These are phyloP conservation scores for Flaveria ramosissima DNA, from an alignment of 129 eudicot genomes.

Conservation along the genomic window DNA sequence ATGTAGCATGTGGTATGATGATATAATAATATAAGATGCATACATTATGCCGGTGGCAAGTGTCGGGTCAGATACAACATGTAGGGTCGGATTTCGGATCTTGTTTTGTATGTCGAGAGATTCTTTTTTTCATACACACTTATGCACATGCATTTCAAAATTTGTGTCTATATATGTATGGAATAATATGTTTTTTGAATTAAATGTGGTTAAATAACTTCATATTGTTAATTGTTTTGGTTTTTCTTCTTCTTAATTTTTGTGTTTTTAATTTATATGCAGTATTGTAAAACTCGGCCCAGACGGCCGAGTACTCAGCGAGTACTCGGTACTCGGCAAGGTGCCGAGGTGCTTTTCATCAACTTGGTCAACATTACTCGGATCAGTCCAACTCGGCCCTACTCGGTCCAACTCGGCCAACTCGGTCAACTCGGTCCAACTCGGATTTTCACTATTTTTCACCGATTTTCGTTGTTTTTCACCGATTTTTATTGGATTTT, in stretches of 20 bases:
- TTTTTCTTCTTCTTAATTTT: neutral
- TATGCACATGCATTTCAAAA: slow-evolving; percentile 5
- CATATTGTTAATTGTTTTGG: neutral
- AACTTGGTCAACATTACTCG: too few species aligned
- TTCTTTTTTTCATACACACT: neutral
- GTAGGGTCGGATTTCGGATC: slow-evolving; percentile 7
- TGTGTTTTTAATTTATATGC: too few species aligned
- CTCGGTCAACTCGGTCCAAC: too few species aligned
- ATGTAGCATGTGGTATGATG: neutral
- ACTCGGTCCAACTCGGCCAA: too few species aligned
- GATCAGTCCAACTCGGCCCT: too few species aligned
- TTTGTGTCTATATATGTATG: neutral
- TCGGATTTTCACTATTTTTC: too few species aligned
- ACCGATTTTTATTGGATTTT: too few species aligned
- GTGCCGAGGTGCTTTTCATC: too few species aligned
- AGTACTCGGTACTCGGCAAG: too few species aligned
- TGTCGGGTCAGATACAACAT: slow-evolving; percentile 15
- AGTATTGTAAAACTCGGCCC: too few species aligned
- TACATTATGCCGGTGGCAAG: slow-evolving; percentile 7
- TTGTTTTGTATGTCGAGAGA: slow-evolving; percentile 11
- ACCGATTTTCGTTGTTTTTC: too few species aligned
- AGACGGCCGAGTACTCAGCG: too few species aligned
- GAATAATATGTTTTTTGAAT: neutral
- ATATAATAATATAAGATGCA: neutral
- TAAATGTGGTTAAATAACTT: neutral